A percentile compares a stretch with the other conserved stretches of the same genome.
Conservation (phyloP, 2,329 filamentous ascomycete genomes). For the Fusarium robinianum region DNA sequence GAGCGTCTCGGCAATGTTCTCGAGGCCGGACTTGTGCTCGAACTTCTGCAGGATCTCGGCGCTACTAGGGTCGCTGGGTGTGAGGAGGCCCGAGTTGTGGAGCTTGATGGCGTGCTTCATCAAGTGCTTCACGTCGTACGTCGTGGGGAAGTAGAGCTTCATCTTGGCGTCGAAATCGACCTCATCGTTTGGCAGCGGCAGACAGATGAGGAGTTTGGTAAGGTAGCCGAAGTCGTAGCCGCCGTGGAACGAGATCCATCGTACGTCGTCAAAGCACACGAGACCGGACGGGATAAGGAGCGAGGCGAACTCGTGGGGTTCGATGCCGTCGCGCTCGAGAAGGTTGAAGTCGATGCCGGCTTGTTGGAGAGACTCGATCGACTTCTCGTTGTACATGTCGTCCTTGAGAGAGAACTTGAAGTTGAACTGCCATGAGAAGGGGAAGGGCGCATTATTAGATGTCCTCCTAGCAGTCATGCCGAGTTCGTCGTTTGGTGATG, state of each 20-base stretch:
- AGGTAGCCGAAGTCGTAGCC: conserved; percentile 98
- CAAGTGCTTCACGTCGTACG: conserved; percentile 96
- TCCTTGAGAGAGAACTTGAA: conserved; percentile 93
- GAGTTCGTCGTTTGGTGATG: conserved; percentile 52
- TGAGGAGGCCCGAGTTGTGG: conserved; percentile 65
- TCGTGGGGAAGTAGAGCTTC: conserved; percentile 88
- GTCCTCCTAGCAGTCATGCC: conserved; percentile 46
- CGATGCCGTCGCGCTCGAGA: conserved; percentile 86
- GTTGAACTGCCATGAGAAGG: conserved; percentile 98
- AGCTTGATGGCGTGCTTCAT: conserved; percentile 85
- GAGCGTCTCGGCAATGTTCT: conserved; percentile 91
- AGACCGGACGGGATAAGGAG: conserved; percentile 90
- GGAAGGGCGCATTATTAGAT: conserved; percentile 59
- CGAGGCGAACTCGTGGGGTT: conserved; percentile 85
- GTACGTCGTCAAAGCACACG: conserved; percentile 82
- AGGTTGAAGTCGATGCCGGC: conserved; percentile 90
- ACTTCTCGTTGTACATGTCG: conserved; percentile 97
- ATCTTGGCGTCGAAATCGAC: conserved; percentile 86
- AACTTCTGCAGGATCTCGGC: conserved; percentile 80
- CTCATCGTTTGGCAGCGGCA: conserved; percentile 85
- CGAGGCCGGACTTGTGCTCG: conserved; percentile 87
- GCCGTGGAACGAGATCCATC: conserved; percentile 97
- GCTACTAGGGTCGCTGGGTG: conserved; percentile 65
- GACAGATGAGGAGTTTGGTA: conserved; percentile 87
- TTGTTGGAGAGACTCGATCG: conserved; percentile 86